Evolutionary conservation across 176 grass and related monocot species (phyloP).

Genomic region (Metroxylon sagu): DNA sequence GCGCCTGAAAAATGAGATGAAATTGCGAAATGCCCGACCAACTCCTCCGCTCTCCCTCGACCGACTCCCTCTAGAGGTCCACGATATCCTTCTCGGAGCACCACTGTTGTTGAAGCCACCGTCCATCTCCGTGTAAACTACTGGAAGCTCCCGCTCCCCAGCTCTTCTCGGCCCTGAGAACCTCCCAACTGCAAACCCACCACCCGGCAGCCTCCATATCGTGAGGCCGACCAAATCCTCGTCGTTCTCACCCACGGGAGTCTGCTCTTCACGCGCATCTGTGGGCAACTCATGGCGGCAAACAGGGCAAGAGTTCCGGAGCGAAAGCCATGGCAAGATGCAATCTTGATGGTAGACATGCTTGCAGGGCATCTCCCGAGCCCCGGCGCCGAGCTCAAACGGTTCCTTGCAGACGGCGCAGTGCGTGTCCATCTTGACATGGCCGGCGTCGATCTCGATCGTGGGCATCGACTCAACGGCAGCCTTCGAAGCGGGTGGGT

Average conservation of each 20-base stretch:
- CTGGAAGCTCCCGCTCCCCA: slow-evolving; percentile 40
- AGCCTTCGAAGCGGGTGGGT: slow-evolving; percentile 54
- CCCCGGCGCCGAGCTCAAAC: slow-evolving; percentile 41
- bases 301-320: slow-evolving; percentile 57
- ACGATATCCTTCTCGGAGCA: slow-evolving; percentile 32
- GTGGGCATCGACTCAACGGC: slow-evolving; percentile 60
- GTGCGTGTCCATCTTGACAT: slow-evolving; percentile 37
- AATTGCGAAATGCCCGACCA: slow-evolving; percentile 22
- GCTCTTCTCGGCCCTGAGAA: slow-evolving; percentile 38
- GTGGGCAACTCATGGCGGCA: slow-evolving; percentile 61
- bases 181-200: slow-evolving; percentile 63
- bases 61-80: slow-evolving; percentile 26
- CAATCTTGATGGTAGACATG: slow-evolving; percentile 69
- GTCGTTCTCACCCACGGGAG: slow-evolving; percentile 22
- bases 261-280: slow-evolving; percentile 7
- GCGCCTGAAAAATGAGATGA: slow-evolving; percentile 39
- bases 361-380: slow-evolving; percentile 57
- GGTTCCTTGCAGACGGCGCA: slow-evolving; percentile 62
- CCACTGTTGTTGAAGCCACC: slow-evolving; percentile 44
- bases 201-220: slow-evolving; percentile 64
- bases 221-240: slow-evolving; percentile 50
- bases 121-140: slow-evolving; percentile 61
- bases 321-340: slow-evolving; percentile 69
- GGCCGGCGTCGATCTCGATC: slow-evolving; percentile 22
- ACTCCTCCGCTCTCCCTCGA: slow-evolving; percentile 26